These are phyloP conservation scores for Flammula alnicola DNA, from an alignment of 1,284 basidiomycete genomes.

Conservation along the genomic window DNA sequence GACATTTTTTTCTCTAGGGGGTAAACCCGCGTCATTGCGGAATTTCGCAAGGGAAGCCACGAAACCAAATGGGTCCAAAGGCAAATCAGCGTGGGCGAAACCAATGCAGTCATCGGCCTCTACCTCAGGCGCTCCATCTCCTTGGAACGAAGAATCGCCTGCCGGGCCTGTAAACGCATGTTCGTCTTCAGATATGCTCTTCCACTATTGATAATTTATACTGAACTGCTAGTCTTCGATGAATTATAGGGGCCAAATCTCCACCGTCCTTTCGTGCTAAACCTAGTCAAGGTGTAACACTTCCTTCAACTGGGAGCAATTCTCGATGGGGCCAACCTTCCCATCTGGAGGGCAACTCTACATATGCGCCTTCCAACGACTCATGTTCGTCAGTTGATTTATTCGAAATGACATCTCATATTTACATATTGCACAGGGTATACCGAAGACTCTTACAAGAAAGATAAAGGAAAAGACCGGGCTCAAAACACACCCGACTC, in stretches of 20 bases:
- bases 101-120: conserved; percentile 4
- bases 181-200: conserved; percentile 4
- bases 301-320: too few relatives aligned
- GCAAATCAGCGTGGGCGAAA: conserved; percentile 5
- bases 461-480: neutral
- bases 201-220: too few relatives aligned
- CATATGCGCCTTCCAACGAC: neutral
- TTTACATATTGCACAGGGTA: neutral
- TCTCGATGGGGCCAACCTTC: too few relatives aligned
- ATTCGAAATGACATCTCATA: neutral
- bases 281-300: too few relatives aligned
- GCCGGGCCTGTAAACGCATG: conserved; percentile 16
- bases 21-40: conserved; percentile 6
- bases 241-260: too few relatives aligned
- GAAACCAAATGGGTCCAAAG: neutral
- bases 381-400: neutral
- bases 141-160: conserved; percentile 9
- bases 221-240: too few relatives aligned
- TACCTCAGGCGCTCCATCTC: conserved; percentile 3
- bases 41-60: conserved; percentile 3
- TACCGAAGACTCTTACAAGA: neutral
- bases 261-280: too few relatives aligned
- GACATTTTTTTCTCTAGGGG: neutral
- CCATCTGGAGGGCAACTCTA: too few relatives aligned
- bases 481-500: neutral